Base-by-base conservation (phyloP, 148 eudicot genomes). In the Arctostaphylos glauca region DNA sequence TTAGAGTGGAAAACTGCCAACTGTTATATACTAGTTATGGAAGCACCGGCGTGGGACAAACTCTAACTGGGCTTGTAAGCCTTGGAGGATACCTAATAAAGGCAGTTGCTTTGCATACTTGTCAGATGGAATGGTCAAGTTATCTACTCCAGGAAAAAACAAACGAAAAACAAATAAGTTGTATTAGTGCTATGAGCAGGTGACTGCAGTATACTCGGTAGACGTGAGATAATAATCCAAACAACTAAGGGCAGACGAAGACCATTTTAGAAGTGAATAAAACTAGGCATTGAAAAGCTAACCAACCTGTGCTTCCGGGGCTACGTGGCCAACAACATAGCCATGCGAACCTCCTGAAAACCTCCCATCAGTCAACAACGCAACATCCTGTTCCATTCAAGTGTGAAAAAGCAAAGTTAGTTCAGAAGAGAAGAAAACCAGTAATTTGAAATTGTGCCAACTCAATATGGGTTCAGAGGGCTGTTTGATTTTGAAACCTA, bases 331-430 rank as follows among this genome's bases (percentile, higher is more conserved):
- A 60, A 96, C 94, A 81, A 96, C 99, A 87, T 92, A 96, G 71
- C 99, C 99, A 82, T 94, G 99, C 48, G 99, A 96, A 81, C 95
- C 99, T 85, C 98, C 98, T 47, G 99, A 96, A 87, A 96, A 96
- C 81, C 98, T 87, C 85, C 99, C 99, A 87, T 96, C 99, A 21
- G 99, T 96, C 84, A 94, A 86, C 81, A 96, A 87, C 15, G 99
- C 99, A 82, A 91, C 93, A 23, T 95, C 96, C 98, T 95, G 90
- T 88, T 88, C 78, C 56, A 85, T 46, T 38, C 10, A 47, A 41
- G 60, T 25, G 59, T 12, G 43, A 19, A 4, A 7, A 43, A 55
- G 4, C 9, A 70, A 78, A 46, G 23, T 70, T 82, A 46, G 13
- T 23, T 62, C 25, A 49, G 5, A 16, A 47, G 10, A 47, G 62